Evolutionary conservation across 2,329 filamentous ascomycete species (phyloP).

Genomic region (Fusarium verrucosum): DNA sequence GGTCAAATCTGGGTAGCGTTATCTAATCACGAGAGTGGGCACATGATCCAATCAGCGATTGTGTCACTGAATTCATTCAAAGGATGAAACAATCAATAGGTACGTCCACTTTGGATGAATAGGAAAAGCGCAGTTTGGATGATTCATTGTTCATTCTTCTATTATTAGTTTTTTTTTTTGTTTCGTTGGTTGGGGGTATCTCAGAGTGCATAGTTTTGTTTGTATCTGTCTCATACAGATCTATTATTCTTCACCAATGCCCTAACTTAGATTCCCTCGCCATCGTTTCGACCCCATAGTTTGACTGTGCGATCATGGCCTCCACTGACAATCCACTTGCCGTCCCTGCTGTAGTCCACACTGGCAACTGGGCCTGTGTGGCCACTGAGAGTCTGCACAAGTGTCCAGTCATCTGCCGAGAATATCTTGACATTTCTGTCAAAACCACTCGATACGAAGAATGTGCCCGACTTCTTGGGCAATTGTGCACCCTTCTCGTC

Average conservation of each 20-base stretch:
- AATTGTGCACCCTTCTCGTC: conserved; percentile 72
- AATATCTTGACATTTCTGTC: conserved; percentile 96
- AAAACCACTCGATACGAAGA: conserved; percentile 90
- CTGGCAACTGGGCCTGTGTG: conserved; percentile 94
- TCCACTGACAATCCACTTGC: conserved; percentile 91
- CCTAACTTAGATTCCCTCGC: conserved; percentile 62
- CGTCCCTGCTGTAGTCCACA: conserved; percentile 86
- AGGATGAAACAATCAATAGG: conserved; percentile 21
- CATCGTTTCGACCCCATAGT: conserved; percentile 90
- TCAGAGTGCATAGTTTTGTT: conserved; percentile 31
- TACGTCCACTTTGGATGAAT: conserved; percentile 15
- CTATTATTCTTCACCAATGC: conserved; percentile 19
- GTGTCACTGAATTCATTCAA: conserved; percentile 11
- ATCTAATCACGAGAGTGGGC: conserved; percentile 41
- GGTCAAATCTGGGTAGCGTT: conserved; percentile 20
- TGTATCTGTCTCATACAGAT: conserved; percentile 28
- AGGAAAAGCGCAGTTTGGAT: background rate
- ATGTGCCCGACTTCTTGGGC: conserved; percentile 89
- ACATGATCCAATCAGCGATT: conserved; percentile 33
- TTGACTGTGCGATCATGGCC: conserved; percentile 96
- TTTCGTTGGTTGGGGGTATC: conserved; percentile 42
- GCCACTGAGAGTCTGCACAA: conserved; percentile 86
- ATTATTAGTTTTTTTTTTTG: conserved; percentile 14
- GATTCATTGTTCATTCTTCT: conserved; percentile 3
- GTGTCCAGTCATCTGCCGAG: conserved; percentile 93